Percentiles rank a stretch among this genome's conserved stretches.
These are phyloP conservation scores for Yamadazyma taylorii DNA, from an alignment of 1,139 yeast genomes.

Conservation along the genomic window DNA sequence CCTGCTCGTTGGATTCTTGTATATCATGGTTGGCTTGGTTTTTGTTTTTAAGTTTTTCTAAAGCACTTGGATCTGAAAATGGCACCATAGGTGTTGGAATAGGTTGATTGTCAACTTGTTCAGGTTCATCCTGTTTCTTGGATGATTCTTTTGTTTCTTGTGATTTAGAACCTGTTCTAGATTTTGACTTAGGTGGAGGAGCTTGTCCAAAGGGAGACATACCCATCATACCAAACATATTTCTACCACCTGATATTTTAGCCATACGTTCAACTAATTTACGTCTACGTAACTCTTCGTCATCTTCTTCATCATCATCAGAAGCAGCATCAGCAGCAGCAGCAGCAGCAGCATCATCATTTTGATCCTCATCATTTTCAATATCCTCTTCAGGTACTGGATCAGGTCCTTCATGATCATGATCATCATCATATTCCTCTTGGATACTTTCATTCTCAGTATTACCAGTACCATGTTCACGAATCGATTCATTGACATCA, in stretches of 20 bases:
- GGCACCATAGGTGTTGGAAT: conserved; percentile 46
- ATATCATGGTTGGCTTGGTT: conserved; percentile 4
- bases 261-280: conserved; percentile 95
- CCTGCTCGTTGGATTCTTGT: conserved; percentile 3
- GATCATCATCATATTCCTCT: conserved; percentile 11
- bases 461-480: conserved; percentile 7
- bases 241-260: conserved; percentile 87
- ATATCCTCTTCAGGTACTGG: not conserved
- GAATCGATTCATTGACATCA: conserved; percentile 3
- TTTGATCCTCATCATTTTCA: too few species aligned
- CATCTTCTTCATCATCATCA: conserved; percentile 42
- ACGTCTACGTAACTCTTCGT: conserved; percentile 77
- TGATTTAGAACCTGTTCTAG: conserved; percentile 17
- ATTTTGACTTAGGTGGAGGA: conserved; percentile 17
- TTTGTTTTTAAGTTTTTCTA: conserved; percentile 9
- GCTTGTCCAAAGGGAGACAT: conserved; percentile 45
- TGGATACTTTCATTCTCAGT: conserved; percentile 13
- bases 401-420: conserved; percentile 9
- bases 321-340: conserved; percentile 5
- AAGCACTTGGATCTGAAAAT: conserved; percentile 17
- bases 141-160: too few species aligned
- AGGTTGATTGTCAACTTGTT: conserved; percentile 15
- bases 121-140: conserved; percentile 13
- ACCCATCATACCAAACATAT: conserved; percentile 82
- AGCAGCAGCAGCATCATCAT: conserved; percentile 1